A percentile compares a stretch with the other conserved stretches of the same genome.
These are phyloP conservation scores for Gardenia jasminoides DNA, from an alignment of 257 asterid species.

Conservation along the genomic window DNA sequence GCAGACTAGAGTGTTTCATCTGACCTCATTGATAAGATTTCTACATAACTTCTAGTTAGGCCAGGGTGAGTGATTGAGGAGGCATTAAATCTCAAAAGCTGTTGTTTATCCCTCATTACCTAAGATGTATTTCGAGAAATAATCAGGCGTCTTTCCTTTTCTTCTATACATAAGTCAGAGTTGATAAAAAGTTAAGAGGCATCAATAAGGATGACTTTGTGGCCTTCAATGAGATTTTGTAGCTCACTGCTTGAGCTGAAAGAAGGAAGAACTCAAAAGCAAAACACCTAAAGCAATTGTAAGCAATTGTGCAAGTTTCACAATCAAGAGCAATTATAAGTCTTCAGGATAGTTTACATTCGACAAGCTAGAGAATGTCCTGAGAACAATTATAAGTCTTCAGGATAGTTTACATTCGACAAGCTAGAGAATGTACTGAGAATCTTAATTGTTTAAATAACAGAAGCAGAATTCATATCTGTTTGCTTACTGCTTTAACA, in stretches of 20 bases:
- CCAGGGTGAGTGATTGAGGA: background rate
- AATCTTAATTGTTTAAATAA: no score
- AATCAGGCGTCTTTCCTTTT: background rate
- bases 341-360: background rate
- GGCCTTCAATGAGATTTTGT: background rate
- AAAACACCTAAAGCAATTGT: background rate
- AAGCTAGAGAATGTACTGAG: background rate
- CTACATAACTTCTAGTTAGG: background rate
- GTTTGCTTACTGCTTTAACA: no score
- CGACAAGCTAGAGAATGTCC: background rate
- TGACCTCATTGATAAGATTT: background rate
- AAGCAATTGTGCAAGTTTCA: background rate
- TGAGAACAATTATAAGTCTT: background rate
- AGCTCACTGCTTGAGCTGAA: background rate
- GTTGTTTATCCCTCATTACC: background rate
- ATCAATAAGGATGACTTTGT: background rate
- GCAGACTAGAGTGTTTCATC: background rate
- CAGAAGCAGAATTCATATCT: background rate
- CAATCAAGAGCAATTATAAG: background rate
- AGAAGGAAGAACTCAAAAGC: background rate
- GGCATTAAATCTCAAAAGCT: background rate
- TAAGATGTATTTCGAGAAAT: background rate
- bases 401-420: background rate
- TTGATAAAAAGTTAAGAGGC: background rate
- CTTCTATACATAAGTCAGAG: background rate